Conservation (phyloP, 176 grass and related monocot genomes). For the maize (Zea mays) region DNA sequence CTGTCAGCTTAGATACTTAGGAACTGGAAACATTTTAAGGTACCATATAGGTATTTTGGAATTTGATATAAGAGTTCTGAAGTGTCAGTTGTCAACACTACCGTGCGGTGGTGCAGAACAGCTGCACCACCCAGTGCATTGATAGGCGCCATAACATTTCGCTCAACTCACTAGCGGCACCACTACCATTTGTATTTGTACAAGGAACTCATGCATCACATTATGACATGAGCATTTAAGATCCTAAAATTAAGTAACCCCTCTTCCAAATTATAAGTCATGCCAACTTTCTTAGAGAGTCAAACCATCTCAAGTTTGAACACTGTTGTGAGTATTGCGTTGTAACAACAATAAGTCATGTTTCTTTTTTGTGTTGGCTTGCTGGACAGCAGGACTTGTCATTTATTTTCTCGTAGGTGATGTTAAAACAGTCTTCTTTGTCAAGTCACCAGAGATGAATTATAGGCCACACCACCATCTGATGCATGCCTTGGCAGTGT, state of each 20-base stretch:
- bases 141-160: not conserved
- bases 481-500: no score
- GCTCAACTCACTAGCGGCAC: not conserved
- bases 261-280: no score
- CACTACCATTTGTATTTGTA: constrained; percentile 10
- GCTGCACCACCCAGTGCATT: not conserved
- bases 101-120: not conserved
- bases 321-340: no score
- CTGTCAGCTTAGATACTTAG: not conserved
- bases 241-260: constrained; percentile 12
- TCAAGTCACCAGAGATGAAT: no score
- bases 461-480: no score
- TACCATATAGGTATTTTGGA: not conserved
- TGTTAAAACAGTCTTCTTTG: no score
- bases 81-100: not conserved
- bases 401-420: no score
- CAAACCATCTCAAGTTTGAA: no score
- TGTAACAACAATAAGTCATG: no score
- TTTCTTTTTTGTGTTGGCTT: no score
- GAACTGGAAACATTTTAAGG: constrained; percentile 6
- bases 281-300: no score
- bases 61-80: not conserved
- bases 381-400: no score
- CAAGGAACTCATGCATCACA: not conserved
- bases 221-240: not conserved